Evolutionary conservation across 192 early-diverging fungal genomes (phyloP).

Genomic region (Dimargaris xerosporica): DNA sequence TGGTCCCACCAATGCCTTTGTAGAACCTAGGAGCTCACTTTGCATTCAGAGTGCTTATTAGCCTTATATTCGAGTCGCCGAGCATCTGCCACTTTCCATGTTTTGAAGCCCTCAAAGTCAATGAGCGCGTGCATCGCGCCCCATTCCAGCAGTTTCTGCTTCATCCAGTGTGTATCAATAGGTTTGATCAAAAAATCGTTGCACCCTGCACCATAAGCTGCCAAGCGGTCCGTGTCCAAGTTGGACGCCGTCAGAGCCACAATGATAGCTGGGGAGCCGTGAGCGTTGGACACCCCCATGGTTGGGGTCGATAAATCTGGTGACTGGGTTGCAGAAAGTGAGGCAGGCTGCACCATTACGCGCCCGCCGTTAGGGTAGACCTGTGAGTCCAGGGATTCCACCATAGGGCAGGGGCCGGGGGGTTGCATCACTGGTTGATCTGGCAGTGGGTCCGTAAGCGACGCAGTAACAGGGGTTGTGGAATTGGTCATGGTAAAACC

Average conservation of each 20-base stretch:
- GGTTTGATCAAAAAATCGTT: slow-evolving; percentile 88
- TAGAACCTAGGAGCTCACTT: too few relatives aligned
- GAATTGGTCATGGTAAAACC: slow-evolving; percentile 1
- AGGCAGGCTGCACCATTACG: too few relatives aligned
- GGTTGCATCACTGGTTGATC: not conserved
- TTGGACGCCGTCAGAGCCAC: slow-evolving; percentile 75
- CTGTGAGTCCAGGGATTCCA: not conserved
- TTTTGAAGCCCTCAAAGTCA: slow-evolving; percentile 50
- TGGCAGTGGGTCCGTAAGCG: not conserved
- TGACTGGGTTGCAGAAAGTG: too few relatives aligned
- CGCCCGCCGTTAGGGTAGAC: too few relatives aligned
- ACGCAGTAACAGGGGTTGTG: not conserved
- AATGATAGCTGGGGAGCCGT: slow-evolving; percentile 65
- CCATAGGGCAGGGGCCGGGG: not conserved
- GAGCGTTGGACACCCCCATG: not conserved
- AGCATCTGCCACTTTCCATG: not conserved
- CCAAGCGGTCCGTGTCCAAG: slow-evolving; percentile 45
- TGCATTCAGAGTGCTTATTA: too few relatives aligned
- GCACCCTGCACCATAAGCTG: slow-evolving; percentile 69
- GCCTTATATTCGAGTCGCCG: not conserved
- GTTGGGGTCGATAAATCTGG: not conserved
- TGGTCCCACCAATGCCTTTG: too few relatives aligned
- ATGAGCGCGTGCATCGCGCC: slow-evolving; percentile 86
- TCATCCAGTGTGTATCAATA: slow-evolving; percentile 64
- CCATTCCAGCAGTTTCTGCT: slow-evolving; percentile 81